A percentile compares a stretch with the other conserved stretches of the same genome.
Evolutionary conservation across 2,329 filamentous ascomycete genomes (phyloP).

Genomic region (Fusarium torulosum): DNA sequence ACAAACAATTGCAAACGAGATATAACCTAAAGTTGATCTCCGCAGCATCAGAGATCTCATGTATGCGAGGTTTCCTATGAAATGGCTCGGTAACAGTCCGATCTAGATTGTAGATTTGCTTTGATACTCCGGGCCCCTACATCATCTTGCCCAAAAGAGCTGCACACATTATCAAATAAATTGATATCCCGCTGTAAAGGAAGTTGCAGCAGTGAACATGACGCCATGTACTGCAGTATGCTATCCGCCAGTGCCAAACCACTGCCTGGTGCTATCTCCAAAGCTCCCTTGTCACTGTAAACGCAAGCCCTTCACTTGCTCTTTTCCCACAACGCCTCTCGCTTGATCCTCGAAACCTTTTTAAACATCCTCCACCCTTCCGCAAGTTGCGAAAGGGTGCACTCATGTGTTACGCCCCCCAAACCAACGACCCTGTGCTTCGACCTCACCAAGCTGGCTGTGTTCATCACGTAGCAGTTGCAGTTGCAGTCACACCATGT

Average conservation of each 20-base stretch:
- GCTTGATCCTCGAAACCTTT: conserved; percentile 7
- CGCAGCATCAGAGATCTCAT: conserved; percentile 2
- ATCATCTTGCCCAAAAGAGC: conserved; percentile 17
- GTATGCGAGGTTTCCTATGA: background rate
- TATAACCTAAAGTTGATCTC: conserved; percentile 21
- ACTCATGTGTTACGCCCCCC: conserved; percentile 39
- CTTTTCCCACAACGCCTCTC: conserved; percentile 26
- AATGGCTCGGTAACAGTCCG: conserved; percentile 17
- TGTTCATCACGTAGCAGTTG: conserved; percentile 27
- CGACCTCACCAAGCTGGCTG: conserved; percentile 12
- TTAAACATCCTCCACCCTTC: conserved; percentile 34
- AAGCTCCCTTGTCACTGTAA: conserved; percentile 20
- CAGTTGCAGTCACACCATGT: conserved; percentile 44
- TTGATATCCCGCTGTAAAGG: conserved; percentile 7
- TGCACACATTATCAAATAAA: conserved; percentile 5
- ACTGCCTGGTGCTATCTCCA: conserved; percentile 11
- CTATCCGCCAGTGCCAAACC: conserved; percentile 26
- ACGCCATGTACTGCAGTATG: background rate
- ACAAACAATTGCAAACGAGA: conserved; percentile 37
- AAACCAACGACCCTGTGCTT: conserved; percentile 20
- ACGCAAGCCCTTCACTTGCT: background rate
- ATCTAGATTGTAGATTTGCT: conserved; percentile 24
- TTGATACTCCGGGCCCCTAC: conserved; percentile 32
- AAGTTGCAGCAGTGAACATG: background rate
- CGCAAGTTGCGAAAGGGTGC: conserved; percentile 31